These are phyloP conservation scores for Gaeumannomyces tritici DNA, from an alignment of 2,329 filamentous ascomycete genomes.

Conservation along the genomic window DNA sequence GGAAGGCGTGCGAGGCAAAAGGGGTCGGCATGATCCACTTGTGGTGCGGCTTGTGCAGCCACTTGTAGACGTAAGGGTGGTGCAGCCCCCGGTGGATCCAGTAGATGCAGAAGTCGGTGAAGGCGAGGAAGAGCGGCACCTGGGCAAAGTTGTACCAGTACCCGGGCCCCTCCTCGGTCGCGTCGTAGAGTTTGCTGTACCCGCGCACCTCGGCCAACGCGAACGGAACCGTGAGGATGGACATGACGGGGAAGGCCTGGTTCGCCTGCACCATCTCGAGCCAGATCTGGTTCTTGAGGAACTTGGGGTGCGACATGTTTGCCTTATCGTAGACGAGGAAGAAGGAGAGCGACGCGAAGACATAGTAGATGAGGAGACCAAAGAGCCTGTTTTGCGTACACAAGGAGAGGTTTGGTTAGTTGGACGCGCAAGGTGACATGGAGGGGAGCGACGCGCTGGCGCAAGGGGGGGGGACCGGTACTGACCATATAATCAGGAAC, in stretches of 20 bases:
- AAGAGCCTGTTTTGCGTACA: constrained; percentile 57
- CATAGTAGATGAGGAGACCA: constrained; percentile 74
- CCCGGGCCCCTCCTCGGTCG: constrained; percentile 64
- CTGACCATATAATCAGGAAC: constrained; percentile 79
- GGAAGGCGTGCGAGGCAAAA: constrained; percentile 87
- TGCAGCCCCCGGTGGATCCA: constrained; percentile 84
- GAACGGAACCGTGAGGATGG: constrained; percentile 68
- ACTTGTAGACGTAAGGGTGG: constrained; percentile 73
- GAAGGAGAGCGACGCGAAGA: constrained; percentile 77
- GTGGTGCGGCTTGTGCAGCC: constrained; percentile 93
- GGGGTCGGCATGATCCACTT: constrained; percentile 99
- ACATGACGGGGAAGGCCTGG: constrained; percentile 70
- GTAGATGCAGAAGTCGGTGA: constrained; percentile 87
- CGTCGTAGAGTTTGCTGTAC: constrained; percentile 80
- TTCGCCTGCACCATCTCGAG: constrained; percentile 79
- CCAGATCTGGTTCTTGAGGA: constrained; percentile 84
- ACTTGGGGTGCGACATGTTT: constrained; percentile 83
- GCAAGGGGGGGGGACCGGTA: neutral
- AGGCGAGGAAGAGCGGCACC: constrained; percentile 80
- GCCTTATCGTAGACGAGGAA: constrained; percentile 85
- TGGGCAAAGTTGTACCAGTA: constrained; percentile 70
- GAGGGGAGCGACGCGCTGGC: no score
- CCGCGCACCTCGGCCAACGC: constrained; percentile 79
- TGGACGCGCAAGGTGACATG: no score
- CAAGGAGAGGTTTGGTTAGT: neutral